A percentile compares a stretch with the other conserved stretches of the same genome.
phyloP scores from a whole-genome alignment of 441 rosid species.

The Mallotus repandus region DNA sequence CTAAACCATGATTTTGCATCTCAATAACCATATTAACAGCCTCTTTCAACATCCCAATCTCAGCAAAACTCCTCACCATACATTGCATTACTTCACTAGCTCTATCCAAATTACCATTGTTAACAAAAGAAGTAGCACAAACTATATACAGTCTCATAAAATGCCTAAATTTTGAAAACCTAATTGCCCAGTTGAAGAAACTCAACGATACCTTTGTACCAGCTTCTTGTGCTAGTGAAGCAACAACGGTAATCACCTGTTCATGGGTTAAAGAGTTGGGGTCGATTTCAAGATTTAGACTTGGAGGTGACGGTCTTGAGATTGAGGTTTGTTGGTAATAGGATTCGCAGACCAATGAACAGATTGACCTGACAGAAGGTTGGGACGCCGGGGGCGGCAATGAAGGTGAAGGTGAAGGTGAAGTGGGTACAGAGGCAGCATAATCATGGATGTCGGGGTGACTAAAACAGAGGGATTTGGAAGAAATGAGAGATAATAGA shows the following conservation, averaged over 20 bases:
- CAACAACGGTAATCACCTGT: constrained; percentile 66
- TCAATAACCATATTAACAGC: constrained; percentile 71
- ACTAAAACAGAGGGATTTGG: constrained; percentile 21
- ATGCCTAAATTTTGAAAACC: constrained; percentile 52
- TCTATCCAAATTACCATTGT: constrained; percentile 59
- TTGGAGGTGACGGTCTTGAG: constrained; percentile 33
- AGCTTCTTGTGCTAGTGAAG: constrained; percentile 69
- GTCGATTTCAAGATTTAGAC: constrained; percentile 40
- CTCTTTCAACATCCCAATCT: constrained; percentile 67
- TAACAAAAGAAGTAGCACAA: constrained; percentile 52
- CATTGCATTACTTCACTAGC: constrained; percentile 64
- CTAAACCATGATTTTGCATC: constrained; percentile 70
- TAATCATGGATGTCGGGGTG: constrained; percentile 5
- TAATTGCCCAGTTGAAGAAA: constrained; percentile 76
- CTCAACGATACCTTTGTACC: constrained; percentile 79
- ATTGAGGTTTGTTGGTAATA: constrained; percentile 41
- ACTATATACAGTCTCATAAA: constrained; percentile 84
- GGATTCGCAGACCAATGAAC: constrained; percentile 52
- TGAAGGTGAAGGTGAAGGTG: constrained; percentile 20
- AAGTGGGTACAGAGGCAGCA: neutral
- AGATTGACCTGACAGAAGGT: constrained; percentile 46
- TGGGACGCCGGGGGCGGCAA: constrained; percentile 34
- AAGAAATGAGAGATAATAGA: constrained; percentile 23
- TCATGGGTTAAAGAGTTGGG: constrained; percentile 59
- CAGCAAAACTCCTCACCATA: constrained; percentile 66